A percentile compares a stretch with the other conserved stretches of the same genome.
phyloP scores from a whole-genome alignment of 306 rosid species.

The Prunus campanulata region DNA sequence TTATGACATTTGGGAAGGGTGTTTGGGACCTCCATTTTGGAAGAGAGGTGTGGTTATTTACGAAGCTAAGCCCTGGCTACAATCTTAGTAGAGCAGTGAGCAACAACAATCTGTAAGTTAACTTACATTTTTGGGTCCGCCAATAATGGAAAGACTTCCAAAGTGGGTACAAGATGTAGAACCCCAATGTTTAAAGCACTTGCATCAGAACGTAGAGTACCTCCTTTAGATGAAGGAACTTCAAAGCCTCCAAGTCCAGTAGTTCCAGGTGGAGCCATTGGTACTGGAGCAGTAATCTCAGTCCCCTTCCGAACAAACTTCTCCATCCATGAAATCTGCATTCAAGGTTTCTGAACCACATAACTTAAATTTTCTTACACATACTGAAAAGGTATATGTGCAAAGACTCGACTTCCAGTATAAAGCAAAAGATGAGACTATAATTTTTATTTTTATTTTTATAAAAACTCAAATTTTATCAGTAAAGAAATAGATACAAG shows the following conservation, averaged over 20 bases:
- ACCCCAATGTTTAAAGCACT: slow-evolving; percentile 95
- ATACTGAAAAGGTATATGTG: slow-evolving; percentile 6
- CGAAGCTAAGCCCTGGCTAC: neutral
- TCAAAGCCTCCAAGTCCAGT: slow-evolving; percentile 99
- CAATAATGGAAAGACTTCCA: slow-evolving; percentile 94
- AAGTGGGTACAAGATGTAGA: slow-evolving; percentile 85
- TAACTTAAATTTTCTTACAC: slow-evolving; percentile 4
- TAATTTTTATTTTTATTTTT: neutral
- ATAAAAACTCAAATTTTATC: neutral
- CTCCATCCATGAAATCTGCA: slow-evolving; percentile 99
- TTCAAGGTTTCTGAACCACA: slow-evolving; percentile 1
- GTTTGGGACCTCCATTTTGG: neutral
- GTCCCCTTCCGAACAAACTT: slow-evolving; percentile 87
- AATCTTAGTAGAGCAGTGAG: neutral
- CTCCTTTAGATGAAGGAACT: slow-evolving; percentile 89
- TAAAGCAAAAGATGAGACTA: neutral
- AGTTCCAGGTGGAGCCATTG: slow-evolving; percentile 86
- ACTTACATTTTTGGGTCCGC: slow-evolving; percentile 80
- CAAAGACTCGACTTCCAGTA: slow-evolving; percentile 1
- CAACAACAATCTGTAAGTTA: slow-evolving; percentile 10
- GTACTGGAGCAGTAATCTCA: slow-evolving; percentile 98
- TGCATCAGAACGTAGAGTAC: slow-evolving; percentile 85
- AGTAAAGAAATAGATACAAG: neutral
- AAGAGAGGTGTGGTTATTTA: neutral
- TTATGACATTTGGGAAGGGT: slow-evolving; percentile 1